Base-by-base conservation (phyloP, 768 basidiomycete species). In the Suillus subluteus region DNA sequence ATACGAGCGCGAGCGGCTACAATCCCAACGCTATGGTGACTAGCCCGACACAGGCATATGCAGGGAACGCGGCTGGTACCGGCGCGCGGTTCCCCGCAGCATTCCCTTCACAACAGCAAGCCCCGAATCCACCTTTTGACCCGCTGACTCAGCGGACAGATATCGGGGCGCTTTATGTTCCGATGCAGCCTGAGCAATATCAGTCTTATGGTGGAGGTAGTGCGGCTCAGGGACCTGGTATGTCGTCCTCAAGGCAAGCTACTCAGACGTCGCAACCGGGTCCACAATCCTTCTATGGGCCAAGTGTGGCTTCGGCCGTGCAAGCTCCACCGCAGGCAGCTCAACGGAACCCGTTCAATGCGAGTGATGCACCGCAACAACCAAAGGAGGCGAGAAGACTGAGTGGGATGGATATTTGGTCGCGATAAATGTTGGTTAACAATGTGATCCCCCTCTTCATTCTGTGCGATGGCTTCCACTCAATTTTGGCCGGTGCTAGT, bases 101-200 rank as follows among this genome's bases (percentile, higher is more conserved):
- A 54, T 92, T 87, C 67, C 26, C 59, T n/a, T 75, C 83, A 13
- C 83, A 84, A 69, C 82, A 67, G 64, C 79, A 82, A 61, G 69
- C 76, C 21, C 62, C 77, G 16, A 75, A 78, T 8, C 78, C 82
- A 23, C 75, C 86, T 21, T 91, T 89, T 71, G 89, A 90, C 56
- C 76, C 86, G n/a, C 69, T 89, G 21, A 89, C 88, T 63, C 82
- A 86, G 61, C 84, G 89, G 64, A 78, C 86, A 35, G 90, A 91
- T 61, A 87, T 91, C 44, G 87, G 86, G 50, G 85, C 85, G 65
- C 75, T 95, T 77, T 95, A 88, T 73, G 88, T 88, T 44, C 92
- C 94, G 1, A 85, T 95, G 84, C 94, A 94, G 75, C 90, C 93
- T 41, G 93, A 95, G 32, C 89, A 90, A 70, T 94, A 87, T 76